phyloP scores from a whole-genome alignment of 768 basidiomycete species.

The Pleurotus citrinopileatus region DNA sequence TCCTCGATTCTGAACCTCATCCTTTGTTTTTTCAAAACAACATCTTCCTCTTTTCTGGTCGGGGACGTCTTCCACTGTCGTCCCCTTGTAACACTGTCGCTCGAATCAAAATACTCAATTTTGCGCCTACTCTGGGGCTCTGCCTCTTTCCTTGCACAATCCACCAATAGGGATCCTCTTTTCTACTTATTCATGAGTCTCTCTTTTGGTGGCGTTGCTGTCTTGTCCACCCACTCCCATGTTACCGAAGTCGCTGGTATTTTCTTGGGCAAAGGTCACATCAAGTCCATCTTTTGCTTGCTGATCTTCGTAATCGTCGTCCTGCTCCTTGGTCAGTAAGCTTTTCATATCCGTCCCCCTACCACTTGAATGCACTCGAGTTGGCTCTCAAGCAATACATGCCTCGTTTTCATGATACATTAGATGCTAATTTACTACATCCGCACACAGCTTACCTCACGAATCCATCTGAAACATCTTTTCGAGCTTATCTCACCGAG shows the following conservation, averaged over 20 bases:
- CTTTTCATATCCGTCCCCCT: constrained; percentile 13
- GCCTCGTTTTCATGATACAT: background rate
- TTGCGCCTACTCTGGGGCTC: constrained; percentile 33
- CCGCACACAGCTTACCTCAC: constrained; percentile 78
- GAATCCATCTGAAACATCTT: constrained; percentile 91
- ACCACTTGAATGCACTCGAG: constrained; percentile 5
- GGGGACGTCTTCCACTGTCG: constrained; percentile 21
- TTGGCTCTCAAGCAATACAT: background rate
- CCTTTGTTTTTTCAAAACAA: constrained; percentile 5
- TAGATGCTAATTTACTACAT: constrained; percentile 10
- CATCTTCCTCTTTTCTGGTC: constrained; percentile 11
- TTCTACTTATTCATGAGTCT: constrained; percentile 61
- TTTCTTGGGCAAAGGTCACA: constrained; percentile 55
- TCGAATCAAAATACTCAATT: constrained; percentile 22
- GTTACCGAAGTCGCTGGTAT: constrained; percentile 47
- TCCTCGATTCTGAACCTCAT: constrained; percentile 7
- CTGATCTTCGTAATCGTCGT: constrained; percentile 66
- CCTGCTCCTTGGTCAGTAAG: constrained; percentile 65
- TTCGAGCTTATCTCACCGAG: constrained; percentile 94
- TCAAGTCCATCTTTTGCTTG: constrained; percentile 69
- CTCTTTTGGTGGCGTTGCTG: constrained; percentile 58
- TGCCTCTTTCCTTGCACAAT: constrained; percentile 27
- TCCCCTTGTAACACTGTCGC: constrained; percentile 42
- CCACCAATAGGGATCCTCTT: constrained; percentile 39
- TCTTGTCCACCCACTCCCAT: constrained; percentile 57